Conservation (phyloP, 192 early-diverging fungal genomes). For the Phlyctochytrium bullatum region DNA sequence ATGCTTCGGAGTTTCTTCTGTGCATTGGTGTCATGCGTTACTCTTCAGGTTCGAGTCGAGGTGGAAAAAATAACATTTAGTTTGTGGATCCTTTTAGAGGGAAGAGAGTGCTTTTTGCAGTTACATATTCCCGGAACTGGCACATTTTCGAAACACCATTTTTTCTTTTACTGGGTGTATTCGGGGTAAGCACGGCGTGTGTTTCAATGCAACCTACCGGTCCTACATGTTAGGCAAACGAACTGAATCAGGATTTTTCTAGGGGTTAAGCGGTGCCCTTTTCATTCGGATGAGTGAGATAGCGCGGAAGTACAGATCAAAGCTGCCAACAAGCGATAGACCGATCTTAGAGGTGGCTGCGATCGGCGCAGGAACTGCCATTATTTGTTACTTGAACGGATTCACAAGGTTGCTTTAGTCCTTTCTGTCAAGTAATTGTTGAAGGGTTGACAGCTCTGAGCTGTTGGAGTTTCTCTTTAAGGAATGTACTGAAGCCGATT, state of each 20-base stretch:
- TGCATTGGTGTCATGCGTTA: constrained; percentile 84
- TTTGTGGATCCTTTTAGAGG: constrained; percentile 59
- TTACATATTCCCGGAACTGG: constrained; percentile 84
- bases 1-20: constrained; percentile 95
- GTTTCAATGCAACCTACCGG: not conserved
- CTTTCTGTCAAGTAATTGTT: constrained; percentile 4
- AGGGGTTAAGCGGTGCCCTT: constrained; percentile 84
- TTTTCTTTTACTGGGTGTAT: constrained; percentile 77
- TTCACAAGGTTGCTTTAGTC: constrained; percentile 65
- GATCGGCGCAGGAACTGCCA: constrained; percentile 69
- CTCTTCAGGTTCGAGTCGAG: constrained; percentile 60
- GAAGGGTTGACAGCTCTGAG: constrained; percentile 77
- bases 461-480: constrained; percentile 85
- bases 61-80: constrained; percentile 35
- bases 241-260: not conserved
- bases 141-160: constrained; percentile 89
- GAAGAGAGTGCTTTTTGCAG: constrained; percentile 64
- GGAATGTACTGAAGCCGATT: constrained; percentile 68
- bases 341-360: constrained; percentile 74
- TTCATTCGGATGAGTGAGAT: constrained; percentile 71
- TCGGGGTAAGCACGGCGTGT: constrained; percentile 54
- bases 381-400: constrained; percentile 74
- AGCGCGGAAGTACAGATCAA: constrained; percentile 70
- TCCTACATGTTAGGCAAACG: not conserved
- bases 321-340: constrained; percentile 61